Evolutionary conservation across 1,284 basidiomycete genomes (phyloP).

Genomic region (Trichosporon faecale): DNA sequence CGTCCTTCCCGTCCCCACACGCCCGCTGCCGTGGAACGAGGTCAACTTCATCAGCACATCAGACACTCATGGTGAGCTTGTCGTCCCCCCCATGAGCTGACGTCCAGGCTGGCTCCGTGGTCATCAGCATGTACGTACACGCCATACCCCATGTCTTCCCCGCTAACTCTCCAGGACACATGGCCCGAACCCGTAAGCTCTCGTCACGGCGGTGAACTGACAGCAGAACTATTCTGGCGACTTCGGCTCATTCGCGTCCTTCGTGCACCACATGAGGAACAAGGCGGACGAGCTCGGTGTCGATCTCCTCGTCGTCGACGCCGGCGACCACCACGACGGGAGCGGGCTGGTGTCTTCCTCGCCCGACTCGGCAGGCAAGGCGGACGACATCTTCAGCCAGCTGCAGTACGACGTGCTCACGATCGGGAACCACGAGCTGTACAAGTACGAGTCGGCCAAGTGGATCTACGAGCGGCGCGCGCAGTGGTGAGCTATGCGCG

Average conservation of each 20-base stretch:
- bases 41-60: conserved; percentile 51
- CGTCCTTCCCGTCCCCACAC: conserved; percentile 38
- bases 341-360: conserved; percentile 39
- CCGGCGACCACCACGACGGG: conserved; percentile 70
- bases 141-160: background rate
- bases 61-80: conserved; percentile 52
- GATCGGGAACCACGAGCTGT: conserved; percentile 87
- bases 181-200: conserved; percentile 52
- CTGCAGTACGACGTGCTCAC: conserved; percentile 78
- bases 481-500: conserved; percentile 33
- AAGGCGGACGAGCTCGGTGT: conserved; percentile 56
- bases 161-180: conserved; percentile 40
- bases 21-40: conserved; percentile 47
- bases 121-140: conserved; percentile 48
- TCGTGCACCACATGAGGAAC: conserved; percentile 74
- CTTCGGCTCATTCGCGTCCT: conserved; percentile 75
- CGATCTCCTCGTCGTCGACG: conserved; percentile 49
- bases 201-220: background rate
- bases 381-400: conserved; percentile 71
- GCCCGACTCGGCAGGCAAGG: conserved; percentile 62
- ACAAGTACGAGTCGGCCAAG: conserved; percentile 69
- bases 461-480: conserved; percentile 74
- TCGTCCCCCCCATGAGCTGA: conserved; percentile 17
- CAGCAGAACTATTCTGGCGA: conserved; percentile 58
- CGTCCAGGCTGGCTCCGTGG: conserved; percentile 27